Evolutionary conservation across 2,329 filamentous ascomycete genomes (phyloP).

Genomic region (Colletotrichum sp.): DNA sequence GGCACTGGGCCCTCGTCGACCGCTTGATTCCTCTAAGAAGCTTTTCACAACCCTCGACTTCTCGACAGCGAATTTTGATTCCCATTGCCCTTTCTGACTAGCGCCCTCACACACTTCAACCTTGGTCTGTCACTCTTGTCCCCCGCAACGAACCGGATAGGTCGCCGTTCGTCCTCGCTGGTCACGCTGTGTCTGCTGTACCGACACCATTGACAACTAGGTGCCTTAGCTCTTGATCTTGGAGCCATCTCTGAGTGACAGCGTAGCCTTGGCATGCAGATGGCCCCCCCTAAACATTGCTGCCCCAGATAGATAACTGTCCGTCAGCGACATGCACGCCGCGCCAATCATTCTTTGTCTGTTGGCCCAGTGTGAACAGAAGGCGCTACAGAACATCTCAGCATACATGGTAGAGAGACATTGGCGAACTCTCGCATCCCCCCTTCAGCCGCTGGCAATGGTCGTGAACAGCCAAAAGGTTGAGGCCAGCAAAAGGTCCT

Average conservation of each 20-base stretch:
- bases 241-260: neutral
- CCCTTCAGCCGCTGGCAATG: neutral
- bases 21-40: neutral
- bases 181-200: neutral
- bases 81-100: neutral
- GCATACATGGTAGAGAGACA: neutral
- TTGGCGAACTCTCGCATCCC: slow-evolving; percentile 10
- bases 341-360: neutral
- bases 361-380: neutral
- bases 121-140: neutral
- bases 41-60: neutral
- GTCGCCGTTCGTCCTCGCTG: neutral
- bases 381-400: slow-evolving; percentile 4
- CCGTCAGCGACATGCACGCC: slow-evolving; percentile 1
- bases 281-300: neutral
- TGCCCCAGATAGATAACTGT: slow-evolving; percentile 10
- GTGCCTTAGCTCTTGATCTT: neutral
- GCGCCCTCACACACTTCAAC: neutral
- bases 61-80: neutral
- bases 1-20: neutral
- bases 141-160: neutral
- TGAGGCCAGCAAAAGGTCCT: neutral
- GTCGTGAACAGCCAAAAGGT: neutral
- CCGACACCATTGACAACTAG: neutral
- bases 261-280: slow-evolving; percentile 17